Conservation (phyloP, 345 rosid species). For the Dipteronia sinensis region DNA sequence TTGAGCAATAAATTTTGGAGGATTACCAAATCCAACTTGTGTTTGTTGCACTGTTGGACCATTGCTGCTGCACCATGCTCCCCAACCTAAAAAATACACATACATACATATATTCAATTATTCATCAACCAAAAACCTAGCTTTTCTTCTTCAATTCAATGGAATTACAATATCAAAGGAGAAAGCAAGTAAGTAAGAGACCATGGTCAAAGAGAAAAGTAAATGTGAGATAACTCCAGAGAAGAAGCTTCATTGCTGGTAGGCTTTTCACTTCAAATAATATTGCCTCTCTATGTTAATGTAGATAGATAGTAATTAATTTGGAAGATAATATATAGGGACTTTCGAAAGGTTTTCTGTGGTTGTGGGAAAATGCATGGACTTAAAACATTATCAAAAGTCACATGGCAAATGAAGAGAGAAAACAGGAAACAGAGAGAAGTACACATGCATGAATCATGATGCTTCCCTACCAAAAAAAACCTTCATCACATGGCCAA, state of each 20-base stretch:
- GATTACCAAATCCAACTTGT: constrained; percentile 26
- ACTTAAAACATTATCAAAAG: not conserved
- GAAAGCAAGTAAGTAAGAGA: constrained; percentile 10
- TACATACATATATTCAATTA: too few species aligned
- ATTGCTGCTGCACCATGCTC: constrained; percentile 21
- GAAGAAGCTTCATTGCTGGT: constrained; percentile 13
- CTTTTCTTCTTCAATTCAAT: not conserved
- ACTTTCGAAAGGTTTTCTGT: not conserved
- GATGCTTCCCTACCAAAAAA: not conserved
- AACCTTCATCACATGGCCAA: constrained; percentile 17
- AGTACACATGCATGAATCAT: not conserved
- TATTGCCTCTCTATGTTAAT: not conserved
- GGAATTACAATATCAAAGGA: not conserved
- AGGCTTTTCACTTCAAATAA: constrained; percentile 7
- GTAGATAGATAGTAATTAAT: not conserved
- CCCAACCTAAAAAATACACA: constrained; percentile 22
- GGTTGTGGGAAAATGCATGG: constrained; percentile 8
- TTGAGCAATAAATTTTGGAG: constrained; percentile 32
- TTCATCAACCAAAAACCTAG: not conserved
- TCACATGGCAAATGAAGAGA: constrained; percentile 16
- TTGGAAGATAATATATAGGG: not conserved
- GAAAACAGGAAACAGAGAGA: not conserved
- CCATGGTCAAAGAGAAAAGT: constrained; percentile 19
- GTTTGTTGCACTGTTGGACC: constrained; percentile 31
- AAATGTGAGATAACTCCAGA: constrained; percentile 24